Evolutionary conservation across 352 stramenopile species (phyloP).

Genomic region (Globisporangium rhizosaccharum): DNA sequence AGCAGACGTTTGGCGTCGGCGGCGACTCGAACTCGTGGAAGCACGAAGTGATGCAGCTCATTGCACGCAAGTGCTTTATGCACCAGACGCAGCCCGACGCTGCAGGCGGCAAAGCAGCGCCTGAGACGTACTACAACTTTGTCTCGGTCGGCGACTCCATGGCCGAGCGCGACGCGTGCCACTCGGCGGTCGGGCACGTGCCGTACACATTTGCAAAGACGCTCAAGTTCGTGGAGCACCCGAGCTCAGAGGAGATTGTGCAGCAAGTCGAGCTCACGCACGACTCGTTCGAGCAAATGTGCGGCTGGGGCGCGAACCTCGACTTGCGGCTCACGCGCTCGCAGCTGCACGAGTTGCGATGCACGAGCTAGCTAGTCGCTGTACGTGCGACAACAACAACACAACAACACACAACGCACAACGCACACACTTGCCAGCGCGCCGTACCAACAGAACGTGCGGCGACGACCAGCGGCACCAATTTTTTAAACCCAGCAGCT

Average conservation of each 20-base stretch:
- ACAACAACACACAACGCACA: background rate
- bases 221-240: constrained; percentile 83
- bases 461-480: background rate
- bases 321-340: constrained; percentile 71
- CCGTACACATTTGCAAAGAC: constrained; percentile 78
- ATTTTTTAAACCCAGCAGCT: background rate
- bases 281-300: constrained; percentile 87
- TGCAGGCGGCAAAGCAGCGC: constrained; percentile 2
- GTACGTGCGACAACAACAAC: background rate
- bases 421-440: constrained; percentile 4
- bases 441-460: background rate
- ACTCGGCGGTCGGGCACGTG: constrained; percentile 56
- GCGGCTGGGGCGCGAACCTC: constrained; percentile 59
- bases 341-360: constrained; percentile 71
- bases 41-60: constrained; percentile 84
- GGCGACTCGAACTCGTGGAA: constrained; percentile 80
- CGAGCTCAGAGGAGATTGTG: constrained; percentile 71
- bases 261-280: constrained; percentile 81
- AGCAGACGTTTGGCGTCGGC: constrained; percentile 75
- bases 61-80: constrained; percentile 79
- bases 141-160: constrained; percentile 83
- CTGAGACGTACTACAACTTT: constrained; percentile 68
- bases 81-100: constrained; percentile 5
- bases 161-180: constrained; percentile 82
- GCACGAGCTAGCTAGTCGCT: constrained; percentile 4